These are phyloP conservation scores for Ramaria sp. DNA, from an alignment of 768 basidiomycete species.

Conservation along the genomic window DNA sequence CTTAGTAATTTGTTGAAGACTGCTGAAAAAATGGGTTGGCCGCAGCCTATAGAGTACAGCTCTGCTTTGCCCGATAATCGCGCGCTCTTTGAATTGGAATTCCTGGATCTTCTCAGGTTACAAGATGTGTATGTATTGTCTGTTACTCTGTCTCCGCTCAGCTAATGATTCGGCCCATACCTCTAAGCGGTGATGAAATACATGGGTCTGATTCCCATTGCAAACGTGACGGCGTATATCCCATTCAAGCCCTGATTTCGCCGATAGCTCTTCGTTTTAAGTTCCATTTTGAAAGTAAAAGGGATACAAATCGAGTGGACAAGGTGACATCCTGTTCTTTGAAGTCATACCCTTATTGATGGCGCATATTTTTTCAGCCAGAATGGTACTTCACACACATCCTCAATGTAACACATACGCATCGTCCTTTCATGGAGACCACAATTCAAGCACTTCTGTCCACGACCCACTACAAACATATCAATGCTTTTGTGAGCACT, in stretches of 20 bases:
- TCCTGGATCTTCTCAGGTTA: conserved; percentile 63
- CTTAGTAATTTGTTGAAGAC: conserved; percentile 49
- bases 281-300: conserved; percentile 84
- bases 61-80: conserved; percentile 39
- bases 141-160: background rate
- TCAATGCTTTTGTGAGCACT: conserved; percentile 66
- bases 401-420: conserved; percentile 78
- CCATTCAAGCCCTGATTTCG: conserved; percentile 74
- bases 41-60: conserved; percentile 57
- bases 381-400: conserved; percentile 97
- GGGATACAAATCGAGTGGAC: conserved; percentile 85
- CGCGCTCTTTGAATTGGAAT: conserved; percentile 62
- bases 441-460: conserved; percentile 63
- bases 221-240: conserved; percentile 55
- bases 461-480: conserved; percentile 45
- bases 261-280: conserved; percentile 83
- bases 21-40: conserved; percentile 81
- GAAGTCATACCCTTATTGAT: background rate
- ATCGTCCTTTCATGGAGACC: conserved; percentile 66
- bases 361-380: conserved; percentile 39
- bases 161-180: background rate
- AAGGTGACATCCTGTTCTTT: conserved; percentile 43
- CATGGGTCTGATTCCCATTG: conserved; percentile 17
- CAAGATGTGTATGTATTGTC: conserved; percentile 59
- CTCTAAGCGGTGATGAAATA: conserved; percentile 43